phyloP scores from a whole-genome alignment of 345 rosid species.

The Melastoma malabathricum region DNA sequence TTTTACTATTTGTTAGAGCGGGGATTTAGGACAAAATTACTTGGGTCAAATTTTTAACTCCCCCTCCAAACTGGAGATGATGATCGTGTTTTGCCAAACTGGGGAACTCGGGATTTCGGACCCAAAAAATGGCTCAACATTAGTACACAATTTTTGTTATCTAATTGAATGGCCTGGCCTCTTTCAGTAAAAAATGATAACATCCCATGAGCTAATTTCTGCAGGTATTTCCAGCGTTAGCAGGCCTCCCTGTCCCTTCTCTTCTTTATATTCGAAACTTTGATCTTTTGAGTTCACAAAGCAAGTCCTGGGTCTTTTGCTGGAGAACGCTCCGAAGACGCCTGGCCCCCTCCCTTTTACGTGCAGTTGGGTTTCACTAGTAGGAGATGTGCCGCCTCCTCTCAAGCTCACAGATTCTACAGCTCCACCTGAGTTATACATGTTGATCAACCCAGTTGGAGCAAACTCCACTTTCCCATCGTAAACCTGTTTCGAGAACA shows the following conservation, averaged over 20 bases:
- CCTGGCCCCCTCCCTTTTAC: conserved; percentile 35
- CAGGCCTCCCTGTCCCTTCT: conserved; percentile 10
- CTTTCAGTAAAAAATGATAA: conserved; percentile 18
- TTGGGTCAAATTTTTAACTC: no score
- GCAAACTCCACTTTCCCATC: conserved; percentile 28
- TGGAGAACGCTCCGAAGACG: conserved; percentile 32
- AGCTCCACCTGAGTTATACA: conserved; percentile 47
- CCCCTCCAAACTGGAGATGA: no score
- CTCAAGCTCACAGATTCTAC: conserved; percentile 16
- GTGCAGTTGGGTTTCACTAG: conserved; percentile 5
- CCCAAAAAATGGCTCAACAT: no score
- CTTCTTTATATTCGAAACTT: conserved; percentile 15
- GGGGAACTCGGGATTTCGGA: no score
- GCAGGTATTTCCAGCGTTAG: conserved; percentile 18
- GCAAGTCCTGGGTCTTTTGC: conserved; percentile 22
- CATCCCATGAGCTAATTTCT: conserved; percentile 18
- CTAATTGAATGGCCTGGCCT: not conserved
- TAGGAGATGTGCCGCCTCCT: conserved; percentile 1
- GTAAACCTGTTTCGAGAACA: conserved; percentile 16
- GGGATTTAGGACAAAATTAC: no score
- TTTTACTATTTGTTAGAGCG: no score
- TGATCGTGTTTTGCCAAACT: no score
- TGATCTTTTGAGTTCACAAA: conserved; percentile 12
- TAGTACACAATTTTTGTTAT: no score
- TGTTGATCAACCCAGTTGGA: conserved; percentile 30